These are phyloP conservation scores for Allantophomopsis cytisporea DNA, from an alignment of 2,329 filamentous ascomycete species.

Conservation along the genomic window DNA sequence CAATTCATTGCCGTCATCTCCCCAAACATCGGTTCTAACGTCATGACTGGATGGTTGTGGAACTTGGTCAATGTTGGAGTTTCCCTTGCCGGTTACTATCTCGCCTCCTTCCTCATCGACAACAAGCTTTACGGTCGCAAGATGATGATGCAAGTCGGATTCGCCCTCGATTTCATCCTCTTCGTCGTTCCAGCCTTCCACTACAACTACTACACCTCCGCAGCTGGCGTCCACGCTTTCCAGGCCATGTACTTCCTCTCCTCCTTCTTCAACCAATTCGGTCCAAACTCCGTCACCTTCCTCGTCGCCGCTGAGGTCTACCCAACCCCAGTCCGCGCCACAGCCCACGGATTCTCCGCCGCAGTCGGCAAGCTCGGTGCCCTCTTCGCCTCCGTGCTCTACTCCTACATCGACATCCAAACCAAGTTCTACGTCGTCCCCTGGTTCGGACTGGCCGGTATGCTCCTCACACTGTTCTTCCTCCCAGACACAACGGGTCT, in stretches of 20 bases:
- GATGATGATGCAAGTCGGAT: constrained; percentile 91
- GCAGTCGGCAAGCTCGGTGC: constrained; percentile 83
- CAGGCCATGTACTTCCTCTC: constrained; percentile 97
- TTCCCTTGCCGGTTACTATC: constrained; percentile 77
- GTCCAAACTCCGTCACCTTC: constrained; percentile 96
- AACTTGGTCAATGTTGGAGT: constrained; percentile 86
- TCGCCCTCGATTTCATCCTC: constrained; percentile 84
- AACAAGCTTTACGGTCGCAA: constrained; percentile 95
- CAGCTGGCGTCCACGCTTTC: constrained; percentile 68
- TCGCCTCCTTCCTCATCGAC: constrained; percentile 79
- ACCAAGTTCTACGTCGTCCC: constrained; percentile 86
- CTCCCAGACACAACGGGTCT: constrained; percentile 95
- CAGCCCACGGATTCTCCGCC: constrained; percentile 89
- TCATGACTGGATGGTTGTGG: constrained; percentile 85
- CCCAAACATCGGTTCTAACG: constrained; percentile 36
- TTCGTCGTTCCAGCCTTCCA: constrained; percentile 87
- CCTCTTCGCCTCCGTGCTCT: constrained; percentile 73
- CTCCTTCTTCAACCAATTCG: constrained; percentile 98
- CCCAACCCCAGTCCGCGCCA: constrained; percentile 84
- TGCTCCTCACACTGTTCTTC: constrained; percentile 71
- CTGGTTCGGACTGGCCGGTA: constrained; percentile 85
- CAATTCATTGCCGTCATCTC: constrained; percentile 81
- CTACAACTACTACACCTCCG: constrained; percentile 67
- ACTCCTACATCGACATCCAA: constrained; percentile 84
- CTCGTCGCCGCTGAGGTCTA: constrained; percentile 93